phyloP scores from a whole-genome alignment of 495 filamentous ascomycete genomes.

The Filosporella fistucella region DNA sequence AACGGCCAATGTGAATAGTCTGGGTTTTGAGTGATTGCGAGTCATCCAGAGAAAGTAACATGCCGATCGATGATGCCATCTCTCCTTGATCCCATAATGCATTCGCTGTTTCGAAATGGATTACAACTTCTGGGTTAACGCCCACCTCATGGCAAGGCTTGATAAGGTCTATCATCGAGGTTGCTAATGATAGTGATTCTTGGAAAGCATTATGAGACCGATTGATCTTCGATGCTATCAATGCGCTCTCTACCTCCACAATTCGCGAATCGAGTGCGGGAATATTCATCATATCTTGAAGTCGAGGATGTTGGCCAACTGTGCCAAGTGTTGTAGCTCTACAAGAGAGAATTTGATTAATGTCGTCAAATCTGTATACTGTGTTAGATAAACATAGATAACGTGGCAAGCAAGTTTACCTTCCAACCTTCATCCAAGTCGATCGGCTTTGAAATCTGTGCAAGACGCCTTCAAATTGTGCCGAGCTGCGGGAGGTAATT shows the following conservation, averaged over 20 bases:
- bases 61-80: constrained; percentile 81
- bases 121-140: constrained; percentile 68
- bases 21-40: constrained; percentile 62
- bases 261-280: constrained; percentile 58
- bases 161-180: constrained; percentile 72
- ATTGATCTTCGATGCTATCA: constrained; percentile 69
- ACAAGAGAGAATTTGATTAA: constrained; percentile 74
- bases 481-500: constrained; percentile 49
- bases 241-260: constrained; percentile 66
- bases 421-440: constrained; percentile 64
- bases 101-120: constrained; percentile 74
- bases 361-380: constrained; percentile 66
- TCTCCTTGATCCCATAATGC: constrained; percentile 95
- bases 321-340: constrained; percentile 78
- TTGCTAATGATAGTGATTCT: constrained; percentile 78
- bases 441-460: constrained; percentile 58
- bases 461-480: constrained; percentile 60
- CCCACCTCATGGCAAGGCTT: constrained; percentile 59
- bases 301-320: constrained; percentile 59
- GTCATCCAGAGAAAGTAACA: constrained; percentile 71
- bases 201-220: constrained; percentile 76
- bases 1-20: constrained; percentile 65
- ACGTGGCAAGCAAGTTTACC: constrained; percentile 5
- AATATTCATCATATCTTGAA: constrained; percentile 55
- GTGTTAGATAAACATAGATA: constrained; percentile 20